A percentile compares a stretch with the other conserved stretches of the same genome.
Evolutionary conservation across 2,329 filamentous ascomycete genomes (phyloP).

Genomic region (Coccinonectria pachysandricola): DNA sequence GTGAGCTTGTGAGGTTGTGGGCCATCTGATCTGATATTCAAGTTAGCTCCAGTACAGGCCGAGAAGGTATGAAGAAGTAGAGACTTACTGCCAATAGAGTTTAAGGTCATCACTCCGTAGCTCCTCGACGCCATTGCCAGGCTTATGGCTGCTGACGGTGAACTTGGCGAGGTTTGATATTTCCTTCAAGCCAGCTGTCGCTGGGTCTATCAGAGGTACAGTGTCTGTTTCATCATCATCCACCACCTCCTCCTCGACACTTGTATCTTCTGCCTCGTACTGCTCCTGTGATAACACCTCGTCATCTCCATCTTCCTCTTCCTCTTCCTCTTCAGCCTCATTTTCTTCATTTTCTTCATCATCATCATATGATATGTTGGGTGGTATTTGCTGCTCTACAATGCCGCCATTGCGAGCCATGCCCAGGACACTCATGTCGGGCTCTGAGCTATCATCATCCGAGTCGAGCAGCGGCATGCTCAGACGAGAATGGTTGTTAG

Average conservation of each 20-base stretch:
- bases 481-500: constrained; percentile 21
- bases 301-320: constrained; percentile 14
- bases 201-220: constrained; percentile 39
- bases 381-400: constrained; percentile 17
- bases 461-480: constrained; percentile 27
- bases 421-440: constrained; percentile 27
- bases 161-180: constrained; percentile 77
- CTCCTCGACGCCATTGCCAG: constrained; percentile 67
- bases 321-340: constrained; percentile 9
- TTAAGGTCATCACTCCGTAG: constrained; percentile 63
- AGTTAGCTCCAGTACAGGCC: not conserved
- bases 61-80: not conserved
- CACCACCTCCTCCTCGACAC: constrained; percentile 26
- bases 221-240: constrained; percentile 28
- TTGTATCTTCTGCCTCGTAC: constrained; percentile 22
- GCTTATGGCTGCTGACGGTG: constrained; percentile 73
- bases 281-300: constrained; percentile 20
- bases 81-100: constrained; percentile 66
- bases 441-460: constrained; percentile 27
- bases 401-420: constrained; percentile 20
- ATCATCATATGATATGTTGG: constrained; percentile 21
- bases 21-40: constrained; percentile 55
- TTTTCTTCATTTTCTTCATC: constrained; percentile 11
- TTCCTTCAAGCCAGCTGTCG: constrained; percentile 57
- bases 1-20: constrained; percentile 75